Percentiles rank a stretch among this genome's conserved stretches.
These are phyloP conservation scores for Gnaphalium uliginosum DNA, from an alignment of 129 eudicot genomes.

Conservation along the genomic window DNA sequence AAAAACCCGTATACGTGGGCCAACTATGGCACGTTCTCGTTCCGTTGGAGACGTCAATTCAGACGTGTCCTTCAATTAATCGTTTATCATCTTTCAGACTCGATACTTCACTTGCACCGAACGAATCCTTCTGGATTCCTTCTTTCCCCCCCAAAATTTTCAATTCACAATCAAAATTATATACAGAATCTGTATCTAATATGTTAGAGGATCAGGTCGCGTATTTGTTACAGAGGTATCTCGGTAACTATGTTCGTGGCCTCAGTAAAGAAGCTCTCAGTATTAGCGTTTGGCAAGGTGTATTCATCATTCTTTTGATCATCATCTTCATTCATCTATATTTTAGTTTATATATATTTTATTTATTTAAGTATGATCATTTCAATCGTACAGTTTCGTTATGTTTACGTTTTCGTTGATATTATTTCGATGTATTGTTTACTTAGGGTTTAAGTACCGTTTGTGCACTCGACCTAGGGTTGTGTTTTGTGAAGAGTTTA, in stretches of 20 bases:
- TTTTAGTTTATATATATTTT: neutral
- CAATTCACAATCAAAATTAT: constrained; percentile 7
- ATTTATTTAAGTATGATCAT: neutral
- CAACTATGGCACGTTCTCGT: constrained; percentile 27
- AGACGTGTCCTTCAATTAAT: constrained; percentile 28
- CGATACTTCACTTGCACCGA: constrained; percentile 35
- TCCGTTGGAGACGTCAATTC: constrained; percentile 36
- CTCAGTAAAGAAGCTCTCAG: constrained; percentile 98
- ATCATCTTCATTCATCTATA: constrained; percentile 11
- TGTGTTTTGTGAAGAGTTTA: constrained; percentile 9
- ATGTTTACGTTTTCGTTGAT: neutral
- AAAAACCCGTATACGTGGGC: neutral
- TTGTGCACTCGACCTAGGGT: constrained; percentile 10
- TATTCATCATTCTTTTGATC: neutral
- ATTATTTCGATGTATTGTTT: neutral
- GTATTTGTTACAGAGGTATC: constrained; percentile 79
- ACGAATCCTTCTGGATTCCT: constrained; percentile 22
- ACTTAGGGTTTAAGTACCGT: constrained; percentile 5
- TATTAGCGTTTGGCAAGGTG: constrained; percentile 97
- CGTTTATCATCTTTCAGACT: constrained; percentile 9
- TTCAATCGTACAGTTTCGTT: neutral
- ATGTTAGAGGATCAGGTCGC: constrained; percentile 99
- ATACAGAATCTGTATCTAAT: constrained; percentile 13
- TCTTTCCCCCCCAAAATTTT: constrained; percentile 12
- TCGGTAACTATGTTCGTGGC: constrained; percentile 97